Evolutionary conservation across 2,329 filamentous ascomycete species (phyloP).

Genomic region (Fusarium robinianum): DNA sequence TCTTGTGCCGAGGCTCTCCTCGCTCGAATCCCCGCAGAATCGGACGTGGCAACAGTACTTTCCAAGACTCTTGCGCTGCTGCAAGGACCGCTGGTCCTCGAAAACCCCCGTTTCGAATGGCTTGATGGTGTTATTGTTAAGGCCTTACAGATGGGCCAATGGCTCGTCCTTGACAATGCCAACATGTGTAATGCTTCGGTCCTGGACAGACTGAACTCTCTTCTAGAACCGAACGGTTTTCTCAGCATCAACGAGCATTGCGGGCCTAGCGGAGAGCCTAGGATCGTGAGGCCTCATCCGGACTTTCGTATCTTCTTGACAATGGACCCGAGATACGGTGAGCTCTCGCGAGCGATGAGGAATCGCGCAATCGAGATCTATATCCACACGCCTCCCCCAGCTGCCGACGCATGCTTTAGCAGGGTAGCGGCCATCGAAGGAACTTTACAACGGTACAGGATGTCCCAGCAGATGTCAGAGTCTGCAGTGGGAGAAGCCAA

Average conservation of each 20-base stretch:
- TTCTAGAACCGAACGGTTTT: constrained; percentile 87
- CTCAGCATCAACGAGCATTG: constrained; percentile 94
- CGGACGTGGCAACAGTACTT: constrained; percentile 53
- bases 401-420: constrained; percentile 40
- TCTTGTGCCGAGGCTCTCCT: constrained; percentile 47
- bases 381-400: constrained; percentile 56
- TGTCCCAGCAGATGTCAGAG: constrained; percentile 42
- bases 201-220: constrained; percentile 88
- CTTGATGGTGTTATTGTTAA: constrained; percentile 90
- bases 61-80: constrained; percentile 55
- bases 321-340: constrained; percentile 88
- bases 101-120: constrained; percentile 90
- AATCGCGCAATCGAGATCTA: constrained; percentile 93
- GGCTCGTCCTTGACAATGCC: constrained; percentile 95
- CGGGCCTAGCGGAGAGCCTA: constrained; percentile 77
- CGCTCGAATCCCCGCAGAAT: constrained; percentile 47
- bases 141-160: constrained; percentile 82
- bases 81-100: constrained; percentile 59
- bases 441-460: constrained; percentile 52
- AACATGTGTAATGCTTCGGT: constrained; percentile 96
- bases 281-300: constrained; percentile 78
- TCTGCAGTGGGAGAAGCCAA: constrained; percentile 29
- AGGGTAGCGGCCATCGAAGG: constrained; percentile 55
- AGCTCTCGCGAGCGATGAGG: constrained; percentile 93
- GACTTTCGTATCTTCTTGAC: constrained; percentile 93